These are phyloP conservation scores for Adenanthera pavonina DNA, from an alignment of 306 rosid species.

Conservation along the genomic window DNA sequence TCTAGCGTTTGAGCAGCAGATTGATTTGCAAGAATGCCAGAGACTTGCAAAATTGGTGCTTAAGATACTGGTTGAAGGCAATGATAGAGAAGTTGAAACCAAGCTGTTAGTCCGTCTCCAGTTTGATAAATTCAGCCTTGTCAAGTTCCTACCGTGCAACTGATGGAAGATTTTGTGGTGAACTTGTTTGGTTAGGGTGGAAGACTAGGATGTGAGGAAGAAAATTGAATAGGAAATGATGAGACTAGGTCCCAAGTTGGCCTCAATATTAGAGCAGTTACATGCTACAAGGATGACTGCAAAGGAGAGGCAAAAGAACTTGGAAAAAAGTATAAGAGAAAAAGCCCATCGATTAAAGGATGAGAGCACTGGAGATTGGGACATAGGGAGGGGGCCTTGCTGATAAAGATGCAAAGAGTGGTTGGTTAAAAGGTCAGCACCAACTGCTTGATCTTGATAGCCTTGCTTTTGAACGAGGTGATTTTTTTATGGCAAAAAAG, in stretches of 20 bases:
- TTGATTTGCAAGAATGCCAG: constrained; percentile 92
- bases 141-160: constrained; percentile 71
- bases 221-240: constrained; percentile 91
- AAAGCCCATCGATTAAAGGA: constrained; percentile 89
- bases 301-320: constrained; percentile 85
- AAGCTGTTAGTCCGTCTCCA: constrained; percentile 70
- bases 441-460: constrained; percentile 86
- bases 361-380: constrained; percentile 74
- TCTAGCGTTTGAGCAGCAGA: constrained; percentile 80
- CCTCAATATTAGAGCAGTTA: constrained; percentile 89
- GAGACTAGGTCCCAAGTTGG: constrained; percentile 67
- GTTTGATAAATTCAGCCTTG: constrained; percentile 76
- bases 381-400: constrained; percentile 68
- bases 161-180: constrained; percentile 91
- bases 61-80: constrained; percentile 77
- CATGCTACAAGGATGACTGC: constrained; percentile 89
- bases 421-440: constrained; percentile 78
- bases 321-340: constrained; percentile 91
- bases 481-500: constrained; percentile 70
- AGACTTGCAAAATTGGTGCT: constrained; percentile 86
- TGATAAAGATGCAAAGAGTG: constrained; percentile 79
- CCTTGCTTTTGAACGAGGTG: constrained; percentile 77
- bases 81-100: constrained; percentile 78
- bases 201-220: constrained; percentile 79
- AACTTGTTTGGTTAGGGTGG: constrained; percentile 85